Percentiles rank a stretch among this genome's conserved stretches.
These are phyloP conservation scores for Rosa lucieae DNA, from an alignment of 306 rosid species.

Conservation along the genomic window DNA sequence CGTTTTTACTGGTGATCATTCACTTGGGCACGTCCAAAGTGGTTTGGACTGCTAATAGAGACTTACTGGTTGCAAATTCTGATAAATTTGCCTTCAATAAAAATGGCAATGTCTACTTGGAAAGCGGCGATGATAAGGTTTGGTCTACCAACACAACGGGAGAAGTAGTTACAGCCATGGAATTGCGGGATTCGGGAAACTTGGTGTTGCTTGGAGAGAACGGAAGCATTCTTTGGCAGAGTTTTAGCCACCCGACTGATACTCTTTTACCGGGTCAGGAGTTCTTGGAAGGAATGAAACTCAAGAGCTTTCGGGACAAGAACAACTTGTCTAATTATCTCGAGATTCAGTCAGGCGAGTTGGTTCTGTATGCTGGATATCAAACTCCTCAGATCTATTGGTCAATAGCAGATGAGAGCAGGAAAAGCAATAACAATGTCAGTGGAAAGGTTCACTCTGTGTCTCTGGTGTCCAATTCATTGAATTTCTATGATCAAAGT, in stretches of 20 bases:
- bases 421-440: conserved; percentile 29
- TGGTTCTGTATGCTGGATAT: conserved; percentile 42
- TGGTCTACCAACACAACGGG: conserved; percentile 50
- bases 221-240: conserved; percentile 49
- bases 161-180: conserved; percentile 37
- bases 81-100: conserved; percentile 37
- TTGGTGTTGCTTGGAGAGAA: conserved; percentile 41
- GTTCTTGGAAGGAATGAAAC: conserved; percentile 48
- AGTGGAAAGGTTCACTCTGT: conserved; percentile 28
- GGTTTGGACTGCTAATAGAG: conserved; percentile 62
- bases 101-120: conserved; percentile 40
- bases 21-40: conserved; percentile 27
- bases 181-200: conserved; percentile 48
- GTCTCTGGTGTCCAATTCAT: conserved; percentile 35
- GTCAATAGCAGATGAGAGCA: conserved; percentile 40
- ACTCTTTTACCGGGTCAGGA: conserved; percentile 55
- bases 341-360: conserved; percentile 40
- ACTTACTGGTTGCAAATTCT: conserved; percentile 21
- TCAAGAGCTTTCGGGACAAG: conserved; percentile 33
- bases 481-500: conserved; percentile 38
- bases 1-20: conserved; percentile 30
- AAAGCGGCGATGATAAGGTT: conserved; percentile 1
- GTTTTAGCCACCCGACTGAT: conserved; percentile 53
- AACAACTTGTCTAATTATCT: conserved; percentile 38
- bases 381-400: conserved; percentile 50